Conservation (phyloP, 2,329 filamentous ascomycete genomes). For the Paracoccidioides brasiliensis region DNA sequence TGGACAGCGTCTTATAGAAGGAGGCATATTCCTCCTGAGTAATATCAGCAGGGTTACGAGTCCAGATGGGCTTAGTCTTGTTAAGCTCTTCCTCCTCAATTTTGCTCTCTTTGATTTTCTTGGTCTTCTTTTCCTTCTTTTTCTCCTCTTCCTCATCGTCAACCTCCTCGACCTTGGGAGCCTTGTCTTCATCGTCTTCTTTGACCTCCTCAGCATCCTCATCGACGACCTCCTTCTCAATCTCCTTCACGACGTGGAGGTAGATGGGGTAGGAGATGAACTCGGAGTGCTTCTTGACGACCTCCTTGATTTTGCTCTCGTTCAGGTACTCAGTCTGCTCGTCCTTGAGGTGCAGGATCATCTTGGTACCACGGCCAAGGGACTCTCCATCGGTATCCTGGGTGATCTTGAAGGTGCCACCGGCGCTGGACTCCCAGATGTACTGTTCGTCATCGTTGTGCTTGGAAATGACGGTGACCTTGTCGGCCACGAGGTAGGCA, state of each 20-base stretch:
- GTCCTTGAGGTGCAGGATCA: conserved; percentile 98
- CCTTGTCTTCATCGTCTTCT: conserved; percentile 73
- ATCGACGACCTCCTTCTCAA: conserved; percentile 94
- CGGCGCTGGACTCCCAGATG: conserved; percentile 95
- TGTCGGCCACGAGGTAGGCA: conserved; percentile 96
- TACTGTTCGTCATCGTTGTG: conserved; percentile 99
- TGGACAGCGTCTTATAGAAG: conserved; percentile 99
- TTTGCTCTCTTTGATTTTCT: conserved; percentile 98
- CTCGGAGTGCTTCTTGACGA: conserved; percentile 99
- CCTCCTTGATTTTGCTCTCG: conserved; percentile 99
- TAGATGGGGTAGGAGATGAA: conserved; percentile 99
- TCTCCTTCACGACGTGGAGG: conserved; percentile 98
- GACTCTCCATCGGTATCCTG: conserved; percentile 83
- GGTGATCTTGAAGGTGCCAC: conserved; percentile 89
- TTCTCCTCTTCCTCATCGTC: conserved; percentile 68
- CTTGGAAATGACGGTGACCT: conserved; percentile 91
- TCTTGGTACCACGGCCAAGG: conserved; percentile 90
- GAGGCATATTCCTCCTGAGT: conserved; percentile 90
- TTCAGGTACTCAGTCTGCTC: conserved; percentile 98
- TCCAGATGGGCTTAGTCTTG: conserved; percentile 99
- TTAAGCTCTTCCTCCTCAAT: conserved; percentile 99
- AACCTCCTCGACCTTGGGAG: conserved; percentile 89
- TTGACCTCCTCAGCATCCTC: conserved; percentile 61
- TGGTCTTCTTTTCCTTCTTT: conserved; percentile 93
- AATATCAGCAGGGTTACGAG: conserved; percentile 93